Evolutionary conservation across 2,329 filamentous ascomycete species (phyloP).

Genomic region (Hypocrella siamensis): DNA sequence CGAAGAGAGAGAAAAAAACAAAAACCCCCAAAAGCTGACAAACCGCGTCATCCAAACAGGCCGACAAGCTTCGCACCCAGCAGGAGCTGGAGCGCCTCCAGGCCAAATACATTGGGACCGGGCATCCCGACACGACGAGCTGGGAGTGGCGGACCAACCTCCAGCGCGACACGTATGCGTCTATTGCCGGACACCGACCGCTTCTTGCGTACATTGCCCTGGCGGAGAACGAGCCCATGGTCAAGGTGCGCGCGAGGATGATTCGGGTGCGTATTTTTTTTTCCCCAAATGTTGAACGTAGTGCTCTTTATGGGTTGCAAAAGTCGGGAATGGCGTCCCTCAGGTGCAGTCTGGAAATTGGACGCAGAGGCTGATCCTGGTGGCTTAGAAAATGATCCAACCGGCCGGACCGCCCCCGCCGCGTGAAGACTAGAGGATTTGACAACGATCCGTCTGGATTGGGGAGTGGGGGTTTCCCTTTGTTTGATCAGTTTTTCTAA

Average conservation of each 20-base stretch:
- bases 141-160: slow-evolving; percentile 98
- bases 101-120: slow-evolving; percentile 88
- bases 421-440: slow-evolving; percentile 28
- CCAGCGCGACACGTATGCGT: slow-evolving; percentile 79
- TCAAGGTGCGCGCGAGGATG: slow-evolving; percentile 65
- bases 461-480: too few relatives aligned
- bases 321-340: too few relatives aligned
- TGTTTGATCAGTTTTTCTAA: too few relatives aligned
- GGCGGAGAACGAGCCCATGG: slow-evolving; percentile 69
- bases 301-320: too few relatives aligned
- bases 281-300: too few relatives aligned
- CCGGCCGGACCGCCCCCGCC: slow-evolving; percentile 42
- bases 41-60: slow-evolving; percentile 29
- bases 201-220: slow-evolving; percentile 80
- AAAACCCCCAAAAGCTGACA: background rate
- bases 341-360: too few relatives aligned
- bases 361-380: slow-evolving; percentile 3
- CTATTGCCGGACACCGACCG: slow-evolving; percentile 78
- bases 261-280: too few relatives aligned
- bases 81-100: slow-evolving; percentile 97
- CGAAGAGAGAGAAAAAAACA: background rate
- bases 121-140: slow-evolving; percentile 89
- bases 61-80: slow-evolving; percentile 93
- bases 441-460: background rate
- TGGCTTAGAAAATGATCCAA: slow-evolving; percentile 48